A percentile compares a stretch with the other conserved stretches of the same genome.
Evolutionary conservation across 192 early-diverging fungal genomes (phyloP).

Genomic region (Phycomyces blakesleeanus): DNA sequence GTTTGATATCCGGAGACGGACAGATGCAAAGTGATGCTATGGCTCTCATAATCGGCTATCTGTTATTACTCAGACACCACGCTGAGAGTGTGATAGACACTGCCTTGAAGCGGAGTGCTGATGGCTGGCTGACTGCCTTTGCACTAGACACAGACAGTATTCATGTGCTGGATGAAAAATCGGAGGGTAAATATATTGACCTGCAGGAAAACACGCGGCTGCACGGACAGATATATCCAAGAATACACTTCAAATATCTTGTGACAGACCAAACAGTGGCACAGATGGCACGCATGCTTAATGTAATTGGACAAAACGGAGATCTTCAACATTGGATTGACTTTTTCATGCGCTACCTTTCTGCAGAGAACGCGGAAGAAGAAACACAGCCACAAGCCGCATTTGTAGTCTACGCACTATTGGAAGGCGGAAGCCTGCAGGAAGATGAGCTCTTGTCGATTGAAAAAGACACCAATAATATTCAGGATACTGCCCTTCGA

Average conservation of each 20-base stretch:
- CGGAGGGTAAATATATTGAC: slow-evolving; percentile 13
- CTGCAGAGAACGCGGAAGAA: neutral
- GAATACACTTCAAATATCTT: slow-evolving; percentile 31
- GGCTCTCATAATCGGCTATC: slow-evolving; percentile 29
- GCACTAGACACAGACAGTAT: slow-evolving; percentile 32
- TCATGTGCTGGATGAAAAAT: slow-evolving; percentile 30
- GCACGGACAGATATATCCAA: slow-evolving; percentile 17
- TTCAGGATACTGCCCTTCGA: neutral
- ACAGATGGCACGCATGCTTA: slow-evolving; percentile 22
- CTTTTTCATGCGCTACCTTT: slow-evolving; percentile 33
- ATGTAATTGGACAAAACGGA: slow-evolving; percentile 27
- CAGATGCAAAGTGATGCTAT: slow-evolving; percentile 31
- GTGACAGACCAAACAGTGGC: slow-evolving; percentile 10
- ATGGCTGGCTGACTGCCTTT: slow-evolving; percentile 37
- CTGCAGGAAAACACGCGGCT: neutral
- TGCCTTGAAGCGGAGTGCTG: slow-evolving; percentile 20
- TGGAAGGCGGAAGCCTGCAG: slow-evolving; percentile 24
- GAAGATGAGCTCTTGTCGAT: neutral
- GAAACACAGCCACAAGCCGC: slow-evolving; percentile 28
- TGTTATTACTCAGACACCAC: slow-evolving; percentile 23
- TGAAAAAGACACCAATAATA: neutral
- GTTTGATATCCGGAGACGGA: slow-evolving; percentile 33
- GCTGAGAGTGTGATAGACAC: slow-evolving; percentile 29
- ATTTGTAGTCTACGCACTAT: slow-evolving; percentile 33
- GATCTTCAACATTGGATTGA: slow-evolving; percentile 28